Percentiles rank a stretch among this genome's conserved stretches.
Evolutionary conservation across 2,329 filamentous ascomycete species (phyloP).

Genomic region (Nothopassalora personata): DNA sequence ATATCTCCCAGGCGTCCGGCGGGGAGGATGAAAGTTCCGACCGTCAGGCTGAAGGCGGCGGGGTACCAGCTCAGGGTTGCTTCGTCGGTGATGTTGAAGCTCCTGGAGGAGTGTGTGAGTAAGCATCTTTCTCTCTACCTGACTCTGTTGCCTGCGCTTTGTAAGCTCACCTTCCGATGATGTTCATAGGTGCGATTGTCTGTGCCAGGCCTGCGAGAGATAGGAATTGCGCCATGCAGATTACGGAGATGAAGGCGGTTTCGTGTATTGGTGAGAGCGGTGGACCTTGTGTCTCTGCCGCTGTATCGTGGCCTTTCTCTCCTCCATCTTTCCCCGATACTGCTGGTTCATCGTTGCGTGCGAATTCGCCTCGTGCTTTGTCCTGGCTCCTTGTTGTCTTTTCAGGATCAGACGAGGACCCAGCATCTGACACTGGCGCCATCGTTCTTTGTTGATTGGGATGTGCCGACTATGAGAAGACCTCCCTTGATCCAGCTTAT

Average conservation of each 20-base stretch:
- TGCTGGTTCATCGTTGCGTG: background rate
- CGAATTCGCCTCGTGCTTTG: background rate
- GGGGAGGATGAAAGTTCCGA: slow-evolving; percentile 41
- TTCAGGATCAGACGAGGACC: background rate
- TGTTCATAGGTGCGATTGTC: slow-evolving; percentile 8
- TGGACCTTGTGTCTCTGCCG: background rate
- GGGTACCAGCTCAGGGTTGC: slow-evolving; percentile 41
- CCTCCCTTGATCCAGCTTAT: too few species aligned
- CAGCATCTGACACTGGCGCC: background rate
- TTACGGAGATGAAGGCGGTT: slow-evolving; percentile 24
- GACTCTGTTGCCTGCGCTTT: background rate
- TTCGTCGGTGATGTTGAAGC: slow-evolving; percentile 36
- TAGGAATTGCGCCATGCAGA: slow-evolving; percentile 12
- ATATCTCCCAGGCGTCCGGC: slow-evolving; percentile 40
- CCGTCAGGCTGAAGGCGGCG: slow-evolving; percentile 38
- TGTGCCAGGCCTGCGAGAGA: slow-evolving; percentile 12
- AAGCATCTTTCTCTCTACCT: background rate
- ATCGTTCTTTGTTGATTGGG: background rate
- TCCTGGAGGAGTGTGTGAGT: slow-evolving; percentile 4
- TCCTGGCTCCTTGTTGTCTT: background rate
- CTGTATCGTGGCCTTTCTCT: background rate
- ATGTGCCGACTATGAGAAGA: too few species aligned
- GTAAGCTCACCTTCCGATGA: background rate
- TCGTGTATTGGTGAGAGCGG: slow-evolving; percentile 10
- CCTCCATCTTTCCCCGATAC: background rate